Evolutionary conservation across 2,329 filamentous ascomycete species (phyloP).

Genomic region (Dactylella cylindrospora): DNA sequence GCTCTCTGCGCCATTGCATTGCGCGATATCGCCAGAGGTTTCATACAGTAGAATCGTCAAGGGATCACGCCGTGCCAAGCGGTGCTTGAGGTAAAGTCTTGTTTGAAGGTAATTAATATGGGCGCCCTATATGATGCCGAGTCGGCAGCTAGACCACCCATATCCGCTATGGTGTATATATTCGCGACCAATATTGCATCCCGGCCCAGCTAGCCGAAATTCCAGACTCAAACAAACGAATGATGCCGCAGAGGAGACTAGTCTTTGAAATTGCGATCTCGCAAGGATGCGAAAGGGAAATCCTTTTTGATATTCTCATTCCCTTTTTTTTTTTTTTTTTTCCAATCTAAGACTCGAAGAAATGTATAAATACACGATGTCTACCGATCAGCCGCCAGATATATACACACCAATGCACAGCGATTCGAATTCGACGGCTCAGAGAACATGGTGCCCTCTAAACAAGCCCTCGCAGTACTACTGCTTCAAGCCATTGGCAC

Average conservation of each 20-base stretch:
- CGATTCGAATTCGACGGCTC: too few relatives aligned
- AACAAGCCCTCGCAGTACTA: background rate
- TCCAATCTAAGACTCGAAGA: background rate
- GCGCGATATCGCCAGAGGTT: too few relatives aligned
- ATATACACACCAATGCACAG: too few relatives aligned
- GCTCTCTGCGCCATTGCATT: too few relatives aligned
- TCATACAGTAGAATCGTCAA: too few relatives aligned
- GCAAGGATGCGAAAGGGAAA: background rate
- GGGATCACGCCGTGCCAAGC: background rate
- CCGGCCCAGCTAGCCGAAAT: too few relatives aligned
- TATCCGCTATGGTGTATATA: too few relatives aligned
- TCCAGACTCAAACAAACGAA: too few relatives aligned
- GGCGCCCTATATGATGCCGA: too few relatives aligned
- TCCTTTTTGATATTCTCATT: background rate
- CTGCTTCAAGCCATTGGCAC: constrained; percentile 9
- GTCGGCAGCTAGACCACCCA: too few relatives aligned
- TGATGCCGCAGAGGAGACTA: background rate
- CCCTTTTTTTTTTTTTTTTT: background rate
- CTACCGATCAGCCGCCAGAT: background rate
- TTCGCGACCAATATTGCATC: too few relatives aligned
- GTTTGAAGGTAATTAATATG: too few relatives aligned
- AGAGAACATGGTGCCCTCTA: background rate
- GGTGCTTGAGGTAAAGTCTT: background rate
- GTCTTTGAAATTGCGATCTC: background rate
- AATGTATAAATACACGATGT: background rate